Evolutionary conservation across 1,139 yeast genomes (phyloP).

Genomic region (Taphrina communis): DNA sequence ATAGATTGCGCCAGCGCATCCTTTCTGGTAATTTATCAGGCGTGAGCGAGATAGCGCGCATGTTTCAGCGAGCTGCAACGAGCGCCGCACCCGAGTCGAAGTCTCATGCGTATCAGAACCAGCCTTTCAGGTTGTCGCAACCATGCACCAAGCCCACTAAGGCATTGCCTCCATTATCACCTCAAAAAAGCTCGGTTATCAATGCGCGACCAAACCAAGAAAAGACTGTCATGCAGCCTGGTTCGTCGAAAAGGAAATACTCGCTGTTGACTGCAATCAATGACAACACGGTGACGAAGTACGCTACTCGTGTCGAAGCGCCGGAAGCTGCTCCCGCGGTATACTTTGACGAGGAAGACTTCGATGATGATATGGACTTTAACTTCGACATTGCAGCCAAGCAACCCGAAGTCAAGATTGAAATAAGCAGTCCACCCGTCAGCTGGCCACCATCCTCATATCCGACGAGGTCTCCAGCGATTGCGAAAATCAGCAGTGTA

Average conservation of each 20-base stretch:
- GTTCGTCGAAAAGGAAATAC: neutral
- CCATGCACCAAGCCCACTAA: neutral
- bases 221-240: neutral
- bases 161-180: neutral
- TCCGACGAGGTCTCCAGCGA: slow-evolving; percentile 2
- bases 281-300: neutral
- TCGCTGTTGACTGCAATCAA: slow-evolving; percentile 13
- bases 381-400: slow-evolving; percentile 35
- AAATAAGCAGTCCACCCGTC: slow-evolving; percentile 22
- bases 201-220: neutral
- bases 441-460: slow-evolving; percentile 23
- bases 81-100: slow-evolving; percentile 3
- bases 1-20: slow-evolving; percentile 7
- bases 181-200: slow-evolving; percentile 5
- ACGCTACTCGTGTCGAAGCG: neutral
- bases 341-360: slow-evolving; percentile 41
- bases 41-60: neutral
- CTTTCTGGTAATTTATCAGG: neutral
- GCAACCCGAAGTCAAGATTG: slow-evolving; percentile 20
- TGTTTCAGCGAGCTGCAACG: slow-evolving; percentile 27
- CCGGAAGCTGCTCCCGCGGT: slow-evolving; percentile 11
- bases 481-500: neutral
- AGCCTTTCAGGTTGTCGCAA: slow-evolving; percentile 14
- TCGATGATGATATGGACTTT: slow-evolving; percentile 42
- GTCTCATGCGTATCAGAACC: slow-evolving; percentile 4